Evolutionary conservation across 495 filamentous ascomycete species (phyloP).

Genomic region (Ramalina peruviana): DNA sequence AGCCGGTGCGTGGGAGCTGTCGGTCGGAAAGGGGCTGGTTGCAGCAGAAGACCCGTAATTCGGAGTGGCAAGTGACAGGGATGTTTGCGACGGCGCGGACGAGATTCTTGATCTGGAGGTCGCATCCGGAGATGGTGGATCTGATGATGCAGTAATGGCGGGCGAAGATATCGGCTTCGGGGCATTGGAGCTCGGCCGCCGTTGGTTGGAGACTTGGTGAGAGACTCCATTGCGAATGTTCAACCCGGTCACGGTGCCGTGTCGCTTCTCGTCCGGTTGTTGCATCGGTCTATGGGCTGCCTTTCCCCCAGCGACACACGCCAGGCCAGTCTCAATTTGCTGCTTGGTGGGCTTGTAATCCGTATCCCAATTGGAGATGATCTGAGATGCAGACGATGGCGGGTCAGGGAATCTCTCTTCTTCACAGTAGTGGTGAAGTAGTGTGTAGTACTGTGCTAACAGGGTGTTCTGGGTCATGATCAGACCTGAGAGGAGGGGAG

Average conservation of each 20-base stretch:
- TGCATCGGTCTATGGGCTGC: constrained; percentile 50
- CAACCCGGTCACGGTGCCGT: constrained; percentile 22
- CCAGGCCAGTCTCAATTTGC: constrained; percentile 56
- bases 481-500: constrained; percentile 58
- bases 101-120: constrained; percentile 11
- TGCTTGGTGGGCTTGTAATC: constrained; percentile 50
- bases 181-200: constrained; percentile 13
- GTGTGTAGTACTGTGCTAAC: constrained; percentile 73
- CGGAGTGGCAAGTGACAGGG: constrained; percentile 16
- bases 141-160: constrained; percentile 14
- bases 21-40: constrained; percentile 16
- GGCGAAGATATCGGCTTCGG: constrained; percentile 20
- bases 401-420: constrained; percentile 59
- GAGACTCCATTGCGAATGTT: constrained; percentile 23
- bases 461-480: constrained; percentile 74
- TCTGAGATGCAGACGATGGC: constrained; percentile 55
- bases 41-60: constrained; percentile 15
- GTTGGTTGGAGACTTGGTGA: constrained; percentile 9
- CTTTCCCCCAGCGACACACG: constrained; percentile 58
- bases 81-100: constrained; percentile 16
- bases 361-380: constrained; percentile 55
- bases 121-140: constrained; percentile 16
- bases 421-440: constrained; percentile 63
- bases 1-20: constrained; percentile 15
- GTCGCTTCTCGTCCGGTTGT: constrained; percentile 23